phyloP scores from a whole-genome alignment of 805 yeast species.

The Saccharomycopsis sp. region DNA sequence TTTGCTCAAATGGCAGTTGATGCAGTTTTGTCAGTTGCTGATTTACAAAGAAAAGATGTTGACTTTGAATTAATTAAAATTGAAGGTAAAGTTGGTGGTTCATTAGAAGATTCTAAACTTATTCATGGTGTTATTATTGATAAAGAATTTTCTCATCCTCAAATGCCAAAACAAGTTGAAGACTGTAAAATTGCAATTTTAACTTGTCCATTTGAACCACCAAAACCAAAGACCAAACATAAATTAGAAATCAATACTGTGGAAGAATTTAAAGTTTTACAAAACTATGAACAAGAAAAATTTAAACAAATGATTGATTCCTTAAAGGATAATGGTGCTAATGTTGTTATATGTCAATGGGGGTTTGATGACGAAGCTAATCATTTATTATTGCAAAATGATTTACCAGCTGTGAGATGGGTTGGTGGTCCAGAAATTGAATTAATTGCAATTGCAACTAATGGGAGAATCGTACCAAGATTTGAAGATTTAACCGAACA shows the following conservation, averaged over 20 bases:
- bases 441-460: constrained; percentile 91
- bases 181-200: constrained; percentile 82
- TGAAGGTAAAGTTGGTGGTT: constrained; percentile 90
- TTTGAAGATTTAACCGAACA: constrained; percentile 88
- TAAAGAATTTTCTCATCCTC: constrained; percentile 90
- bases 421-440: constrained; percentile 43
- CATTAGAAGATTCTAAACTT: constrained; percentile 80
- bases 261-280: constrained; percentile 85
- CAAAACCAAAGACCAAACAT: constrained; percentile 95
- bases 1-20: constrained; percentile 90
- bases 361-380: constrained; percentile 73
- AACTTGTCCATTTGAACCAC: constrained; percentile 99
- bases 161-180: constrained; percentile 67
- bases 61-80: constrained; percentile 89
- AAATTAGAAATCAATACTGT: constrained; percentile 95
- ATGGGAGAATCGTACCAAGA: constrained; percentile 96
- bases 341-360: constrained; percentile 84
- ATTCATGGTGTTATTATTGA: constrained; percentile 94
- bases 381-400: constrained; percentile 73
- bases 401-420: constrained; percentile 97
- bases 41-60: constrained; percentile 57
- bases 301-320: constrained; percentile 87
- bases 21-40: constrained; percentile 69
- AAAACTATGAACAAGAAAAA: constrained; percentile 88
- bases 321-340: constrained; percentile 71